phyloP scores from a whole-genome alignment of 768 basidiomycete species.

The Cystobasidium tubakii region DNA sequence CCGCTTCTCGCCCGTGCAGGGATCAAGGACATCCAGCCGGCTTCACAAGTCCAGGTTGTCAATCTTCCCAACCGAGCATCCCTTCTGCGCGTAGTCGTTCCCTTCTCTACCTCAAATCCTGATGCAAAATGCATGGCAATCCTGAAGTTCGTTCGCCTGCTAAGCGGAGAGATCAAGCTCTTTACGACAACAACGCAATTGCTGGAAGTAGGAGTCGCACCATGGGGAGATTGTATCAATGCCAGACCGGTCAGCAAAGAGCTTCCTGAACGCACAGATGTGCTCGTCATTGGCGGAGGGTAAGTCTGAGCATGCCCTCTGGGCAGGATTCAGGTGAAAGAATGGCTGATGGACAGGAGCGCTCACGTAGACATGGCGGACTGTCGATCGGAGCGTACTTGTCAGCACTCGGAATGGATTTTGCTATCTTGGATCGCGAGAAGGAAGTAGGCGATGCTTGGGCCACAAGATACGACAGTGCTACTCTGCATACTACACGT shows the following conservation, averaged over 20 bases:
- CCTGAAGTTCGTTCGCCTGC: background rate
- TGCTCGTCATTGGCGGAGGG: slow-evolving; percentile 25
- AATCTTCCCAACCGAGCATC: background rate
- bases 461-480: slow-evolving; percentile 21
- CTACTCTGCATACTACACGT: slow-evolving; percentile 28
- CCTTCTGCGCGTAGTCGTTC: background rate
- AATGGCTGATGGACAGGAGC: background rate
- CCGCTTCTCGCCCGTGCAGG: background rate
- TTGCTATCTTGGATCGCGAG: background rate
- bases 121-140: slow-evolving; percentile 5
- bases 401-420: slow-evolving; percentile 14
- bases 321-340: background rate
- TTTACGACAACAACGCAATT: slow-evolving; percentile 26
- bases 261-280: slow-evolving; percentile 13
- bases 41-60: background rate
- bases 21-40: background rate
- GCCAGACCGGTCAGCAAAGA: background rate
- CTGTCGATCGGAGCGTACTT: slow-evolving; percentile 18
- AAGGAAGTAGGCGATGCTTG: slow-evolving; percentile 21
- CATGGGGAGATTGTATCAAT: slow-evolving; percentile 11
- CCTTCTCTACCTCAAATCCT: background rate
- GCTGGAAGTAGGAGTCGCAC: slow-evolving; percentile 1
- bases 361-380: background rate
- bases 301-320: background rate
- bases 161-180: slow-evolving; percentile 9